phyloP scores from a whole-genome alignment of 73 alveolate species.

The Breviolum minutum region DNA sequence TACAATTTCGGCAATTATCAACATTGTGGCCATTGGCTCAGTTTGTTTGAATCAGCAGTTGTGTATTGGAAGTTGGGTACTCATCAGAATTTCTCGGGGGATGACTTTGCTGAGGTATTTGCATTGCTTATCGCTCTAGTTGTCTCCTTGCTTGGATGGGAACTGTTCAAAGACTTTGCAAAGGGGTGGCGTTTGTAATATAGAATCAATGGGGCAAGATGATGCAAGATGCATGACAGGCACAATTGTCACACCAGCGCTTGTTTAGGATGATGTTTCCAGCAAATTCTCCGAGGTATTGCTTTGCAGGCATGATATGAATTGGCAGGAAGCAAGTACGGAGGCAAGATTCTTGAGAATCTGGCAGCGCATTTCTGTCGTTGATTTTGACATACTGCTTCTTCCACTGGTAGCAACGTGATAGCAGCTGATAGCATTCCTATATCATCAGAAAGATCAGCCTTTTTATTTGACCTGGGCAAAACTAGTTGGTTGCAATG shows the following conservation, averaged over 20 bases:
- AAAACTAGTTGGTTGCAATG: no score
- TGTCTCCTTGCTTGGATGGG: neutral
- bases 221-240: no score
- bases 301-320: slow-evolving; percentile 77
- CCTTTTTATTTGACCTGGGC: neutral
- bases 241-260: no score
- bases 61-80: neutral
- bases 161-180: neutral
- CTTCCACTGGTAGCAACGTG: no score
- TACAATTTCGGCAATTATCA: slow-evolving; percentile 24
- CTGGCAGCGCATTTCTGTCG: neutral
- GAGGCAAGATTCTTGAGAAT: slow-evolving; percentile 11
- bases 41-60: neutral
- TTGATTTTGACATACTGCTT: neutral
- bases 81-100: no score
- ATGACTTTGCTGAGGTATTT: neutral
- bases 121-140: neutral
- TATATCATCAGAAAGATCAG: neutral
- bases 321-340: slow-evolving; percentile 23
- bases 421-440: neutral
- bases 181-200: no score
- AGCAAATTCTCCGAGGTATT: neutral
- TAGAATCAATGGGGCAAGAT: neutral
- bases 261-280: no score
- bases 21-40: slow-evolving; percentile 28